Conservation (phyloP, 352 stramenopile species). For the Globisporangium alternatum region DNA sequence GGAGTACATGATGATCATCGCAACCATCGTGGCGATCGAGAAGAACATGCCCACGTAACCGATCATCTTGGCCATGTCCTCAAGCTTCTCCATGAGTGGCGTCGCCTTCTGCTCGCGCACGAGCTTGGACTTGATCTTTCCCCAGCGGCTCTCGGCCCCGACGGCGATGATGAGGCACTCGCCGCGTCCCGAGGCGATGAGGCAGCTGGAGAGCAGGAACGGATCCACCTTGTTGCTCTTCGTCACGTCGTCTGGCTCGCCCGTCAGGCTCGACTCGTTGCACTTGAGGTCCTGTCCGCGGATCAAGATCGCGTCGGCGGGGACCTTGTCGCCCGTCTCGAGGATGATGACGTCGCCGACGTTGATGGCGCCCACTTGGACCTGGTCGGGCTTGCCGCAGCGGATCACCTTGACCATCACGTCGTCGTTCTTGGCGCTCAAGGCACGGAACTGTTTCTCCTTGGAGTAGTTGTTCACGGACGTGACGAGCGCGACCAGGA, state of each 20-base stretch:
- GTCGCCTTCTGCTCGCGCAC: constrained; percentile 86
- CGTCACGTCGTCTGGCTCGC: constrained; percentile 92
- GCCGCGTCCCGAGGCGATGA: constrained; percentile 66
- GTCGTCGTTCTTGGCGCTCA: constrained; percentile 89
- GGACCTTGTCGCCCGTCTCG: constrained; percentile 92
- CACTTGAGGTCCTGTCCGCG: constrained; percentile 91
- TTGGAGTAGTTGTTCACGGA: constrained; percentile 97
- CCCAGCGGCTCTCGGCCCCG: constrained; percentile 79
- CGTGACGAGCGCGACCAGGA: constrained; percentile 93
- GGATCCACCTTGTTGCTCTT: constrained; percentile 78
- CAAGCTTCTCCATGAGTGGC: constrained; percentile 92
- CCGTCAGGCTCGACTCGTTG: constrained; percentile 96
- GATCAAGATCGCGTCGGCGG: constrained; percentile 93
- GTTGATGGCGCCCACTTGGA: constrained; percentile 68
- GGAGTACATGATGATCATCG: constrained; percentile 84
- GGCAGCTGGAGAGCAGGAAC: constrained; percentile 86
- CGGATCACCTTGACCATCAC: constrained; percentile 82
- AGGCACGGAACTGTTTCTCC: constrained; percentile 85
- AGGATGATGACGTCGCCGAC: constrained; percentile 91
- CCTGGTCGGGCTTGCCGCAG: constrained; percentile 58
- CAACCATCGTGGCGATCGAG: constrained; percentile 83
- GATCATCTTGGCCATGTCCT: constrained; percentile 89
- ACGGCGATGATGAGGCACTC: constrained; percentile 86
- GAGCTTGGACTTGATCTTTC: constrained; percentile 91
- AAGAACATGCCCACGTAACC: constrained; percentile 85